Evolutionary conservation across 2,329 filamentous ascomycete genomes (phyloP).

Genomic region (Fonsecaea pugnacius): DNA sequence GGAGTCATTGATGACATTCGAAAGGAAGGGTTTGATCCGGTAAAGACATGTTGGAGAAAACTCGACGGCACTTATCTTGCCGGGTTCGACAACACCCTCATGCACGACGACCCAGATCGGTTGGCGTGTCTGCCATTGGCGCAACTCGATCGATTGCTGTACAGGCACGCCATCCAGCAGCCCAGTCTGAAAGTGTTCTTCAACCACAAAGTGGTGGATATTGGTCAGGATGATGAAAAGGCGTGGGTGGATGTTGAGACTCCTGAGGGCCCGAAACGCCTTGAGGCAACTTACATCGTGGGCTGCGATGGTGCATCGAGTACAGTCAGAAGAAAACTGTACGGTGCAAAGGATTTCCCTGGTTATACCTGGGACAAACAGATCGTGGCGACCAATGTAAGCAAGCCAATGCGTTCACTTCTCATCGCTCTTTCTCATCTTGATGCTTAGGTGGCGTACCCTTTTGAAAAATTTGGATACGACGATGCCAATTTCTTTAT

Average conservation of each 20-base stretch:
- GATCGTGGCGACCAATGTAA: slow-evolving; percentile 36
- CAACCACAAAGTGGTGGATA: slow-evolving; percentile 46
- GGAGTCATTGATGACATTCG: slow-evolving; percentile 61
- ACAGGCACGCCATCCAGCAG: slow-evolving; percentile 45
- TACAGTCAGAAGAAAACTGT: slow-evolving; percentile 36
- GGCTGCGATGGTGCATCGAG: slow-evolving; percentile 46
- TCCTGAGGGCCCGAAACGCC: slow-evolving; percentile 37
- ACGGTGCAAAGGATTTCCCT: slow-evolving; percentile 30
- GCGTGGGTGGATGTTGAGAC: slow-evolving; percentile 34
- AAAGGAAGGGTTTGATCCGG: slow-evolving; percentile 49
- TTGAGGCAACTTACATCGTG: slow-evolving; percentile 48
- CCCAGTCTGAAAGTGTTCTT: slow-evolving; percentile 48
- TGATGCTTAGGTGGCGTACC: slow-evolving; percentile 26
- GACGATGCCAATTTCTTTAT: slow-evolving; percentile 56
- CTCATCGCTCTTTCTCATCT: neutral
- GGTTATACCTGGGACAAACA: slow-evolving; percentile 36
- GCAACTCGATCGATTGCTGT: slow-evolving; percentile 49
- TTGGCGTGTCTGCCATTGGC: slow-evolving; percentile 54
- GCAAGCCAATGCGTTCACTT: slow-evolving; percentile 18
- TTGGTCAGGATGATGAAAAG: slow-evolving; percentile 34
- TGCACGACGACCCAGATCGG: slow-evolving; percentile 40
- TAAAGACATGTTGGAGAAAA: slow-evolving; percentile 53
- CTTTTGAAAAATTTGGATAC: slow-evolving; percentile 35
- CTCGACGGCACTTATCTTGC: slow-evolving; percentile 45
- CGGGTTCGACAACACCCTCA: slow-evolving; percentile 31